Evolutionary conservation across 2,329 filamentous ascomycete species (phyloP).

Genomic region (Incumbomyces lentus): DNA sequence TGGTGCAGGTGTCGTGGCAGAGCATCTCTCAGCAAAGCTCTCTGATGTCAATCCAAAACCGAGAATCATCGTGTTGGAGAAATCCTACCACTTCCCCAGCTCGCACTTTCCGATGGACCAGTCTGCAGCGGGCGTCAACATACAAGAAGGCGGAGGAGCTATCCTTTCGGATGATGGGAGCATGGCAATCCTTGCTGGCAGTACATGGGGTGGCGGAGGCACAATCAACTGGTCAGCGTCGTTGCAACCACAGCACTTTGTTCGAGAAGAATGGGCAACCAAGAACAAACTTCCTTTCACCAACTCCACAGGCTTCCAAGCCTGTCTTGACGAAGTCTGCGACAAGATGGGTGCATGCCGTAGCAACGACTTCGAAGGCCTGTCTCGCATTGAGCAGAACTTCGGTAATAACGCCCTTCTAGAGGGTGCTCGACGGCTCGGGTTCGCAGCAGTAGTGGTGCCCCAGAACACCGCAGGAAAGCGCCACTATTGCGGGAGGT

Average conservation of each 20-base stretch:
- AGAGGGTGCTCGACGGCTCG: constrained; percentile 63
- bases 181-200: constrained; percentile 55
- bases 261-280: constrained; percentile 71
- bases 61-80: constrained; percentile 72
- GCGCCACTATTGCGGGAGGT: constrained; percentile 64
- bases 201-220: constrained; percentile 74
- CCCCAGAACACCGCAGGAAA: constrained; percentile 69
- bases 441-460: constrained; percentile 57
- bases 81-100: constrained; percentile 65
- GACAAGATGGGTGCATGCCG: constrained; percentile 59
- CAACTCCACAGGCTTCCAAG: constrained; percentile 61
- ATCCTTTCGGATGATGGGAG: constrained; percentile 47
- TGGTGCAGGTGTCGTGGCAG: constrained; percentile 60
- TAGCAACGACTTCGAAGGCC: constrained; percentile 38
- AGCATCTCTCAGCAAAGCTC: constrained; percentile 49
- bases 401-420: constrained; percentile 60
- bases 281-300: constrained; percentile 60
- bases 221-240: constrained; percentile 74
- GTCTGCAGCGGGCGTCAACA: constrained; percentile 46
- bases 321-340: constrained; percentile 69
- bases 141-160: constrained; percentile 61
- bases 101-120: constrained; percentile 65
- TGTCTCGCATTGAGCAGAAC: constrained; percentile 54
- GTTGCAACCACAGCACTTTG: constrained; percentile 60
- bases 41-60: constrained; percentile 57